Base-by-base conservation (phyloP, 768 basidiomycete species). In the Boletus tylopilopsis region DNA sequence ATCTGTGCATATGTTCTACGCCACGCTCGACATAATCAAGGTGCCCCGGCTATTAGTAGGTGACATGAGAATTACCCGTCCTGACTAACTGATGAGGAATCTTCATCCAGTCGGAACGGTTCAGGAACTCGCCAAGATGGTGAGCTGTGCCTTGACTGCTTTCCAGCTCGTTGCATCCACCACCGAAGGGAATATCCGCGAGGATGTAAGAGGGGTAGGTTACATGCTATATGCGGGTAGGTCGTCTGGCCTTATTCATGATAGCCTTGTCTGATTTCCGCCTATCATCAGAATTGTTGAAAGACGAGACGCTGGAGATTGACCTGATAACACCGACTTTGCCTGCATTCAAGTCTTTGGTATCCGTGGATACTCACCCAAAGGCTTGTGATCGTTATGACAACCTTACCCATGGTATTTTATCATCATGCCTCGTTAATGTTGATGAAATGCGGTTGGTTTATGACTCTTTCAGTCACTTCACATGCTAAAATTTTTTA, bases 381-480 rank as follows among this genome's bases (percentile, higher is more conserved):
- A 73, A 74, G 39, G 75, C 68, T 15, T 69, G 68, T 34, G 77
- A 79, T 19, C 73, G 76, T 48, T 90, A 83, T 58, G 75, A 74
- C 13, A 76, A 76, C 6, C 64, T 87, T 15, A 69, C 90, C 0
- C 87, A 95, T 61, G 89, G 90, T 18, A 67, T 96, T 18, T 70
- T 97, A n/a, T 94, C 91, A 0, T 78, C 85, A 0, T 93, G 90
- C 61, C 69, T 97, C 29, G 72, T 85, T 41, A 89, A 95, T 61
- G 76, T 97, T 21, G 94, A 97, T 60, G 89, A 85, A 53, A 93
- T 96, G 87, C 80, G 93, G 93, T 93, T 43, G 51, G 83, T 53
- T 68, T 42, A 23, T 50, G 27, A 33, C 10, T 19, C 33, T 18
- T 36, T n/a, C 4, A 33, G 21, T 6, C 19, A 27, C 22, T 23